phyloP scores from a whole-genome alignment of 1,284 basidiomycete genomes.

The Peniophora sp. region DNA sequence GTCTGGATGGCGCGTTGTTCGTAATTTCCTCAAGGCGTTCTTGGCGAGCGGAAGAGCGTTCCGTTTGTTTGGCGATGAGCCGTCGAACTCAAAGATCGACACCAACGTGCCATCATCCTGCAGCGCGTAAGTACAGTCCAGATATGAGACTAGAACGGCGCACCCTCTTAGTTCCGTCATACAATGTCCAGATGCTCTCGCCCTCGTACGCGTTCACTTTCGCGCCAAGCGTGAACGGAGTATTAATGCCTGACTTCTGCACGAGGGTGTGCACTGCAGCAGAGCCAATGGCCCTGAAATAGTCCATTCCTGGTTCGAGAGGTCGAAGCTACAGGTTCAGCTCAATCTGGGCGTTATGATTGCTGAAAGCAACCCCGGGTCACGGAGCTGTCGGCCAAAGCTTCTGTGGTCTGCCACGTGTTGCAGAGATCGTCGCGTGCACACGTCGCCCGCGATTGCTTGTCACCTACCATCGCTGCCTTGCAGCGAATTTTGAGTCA shows the following conservation, averaged over 20 bases:
- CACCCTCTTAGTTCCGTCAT: constrained; percentile 85
- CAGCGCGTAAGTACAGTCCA: constrained; percentile 1
- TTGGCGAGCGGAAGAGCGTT: constrained; percentile 72
- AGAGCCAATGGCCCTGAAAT: constrained; percentile 74
- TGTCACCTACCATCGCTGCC: too few species aligned
- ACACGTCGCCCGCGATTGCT: too few species aligned
- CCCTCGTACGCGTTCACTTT: constrained; percentile 64
- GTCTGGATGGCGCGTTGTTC: constrained; percentile 91
- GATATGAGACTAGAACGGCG: constrained; percentile 16
- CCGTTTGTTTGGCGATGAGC: constrained; percentile 50
- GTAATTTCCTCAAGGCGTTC: constrained; percentile 87
- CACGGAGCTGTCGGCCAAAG: too few species aligned
- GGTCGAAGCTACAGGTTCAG: background rate
- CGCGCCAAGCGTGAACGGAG: constrained; percentile 82
- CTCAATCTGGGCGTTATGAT: too few species aligned
- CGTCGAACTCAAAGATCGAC: constrained; percentile 88
- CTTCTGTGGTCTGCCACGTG: too few species aligned
- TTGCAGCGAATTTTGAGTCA: too few species aligned
- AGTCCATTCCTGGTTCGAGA: constrained; percentile 56
- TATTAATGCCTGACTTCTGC: constrained; percentile 82
- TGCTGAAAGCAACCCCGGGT: too few species aligned
- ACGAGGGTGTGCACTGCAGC: constrained; percentile 85
- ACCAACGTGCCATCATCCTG: constrained; percentile 84
- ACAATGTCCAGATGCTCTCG: constrained; percentile 75
- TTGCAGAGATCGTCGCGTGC: too few species aligned